These are phyloP conservation scores for Microbotryum scabiosae DNA, from an alignment of 1,284 basidiomycete species.

Conservation along the genomic window DNA sequence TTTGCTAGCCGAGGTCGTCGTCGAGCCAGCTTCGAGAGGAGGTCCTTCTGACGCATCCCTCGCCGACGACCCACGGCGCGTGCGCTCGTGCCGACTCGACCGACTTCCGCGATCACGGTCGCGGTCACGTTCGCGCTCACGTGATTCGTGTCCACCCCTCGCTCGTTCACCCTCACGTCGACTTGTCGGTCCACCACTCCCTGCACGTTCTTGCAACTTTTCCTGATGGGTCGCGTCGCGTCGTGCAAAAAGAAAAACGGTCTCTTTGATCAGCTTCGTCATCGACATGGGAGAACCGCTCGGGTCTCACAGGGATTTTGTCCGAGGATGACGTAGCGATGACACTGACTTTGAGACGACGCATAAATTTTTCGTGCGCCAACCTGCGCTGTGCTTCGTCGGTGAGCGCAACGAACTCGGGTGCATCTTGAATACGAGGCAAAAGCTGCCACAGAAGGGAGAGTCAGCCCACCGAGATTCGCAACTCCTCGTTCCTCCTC, in stretches of 20 bases:
- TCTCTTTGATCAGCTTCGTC: background rate
- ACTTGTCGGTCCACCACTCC: conserved; percentile 55
- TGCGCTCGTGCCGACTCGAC: too few relatives aligned
- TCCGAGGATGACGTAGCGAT: background rate
- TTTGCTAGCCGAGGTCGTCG: too few relatives aligned
- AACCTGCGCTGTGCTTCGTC: conserved; percentile 62
- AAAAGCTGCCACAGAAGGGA: conserved; percentile 48
- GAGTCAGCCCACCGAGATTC: background rate
- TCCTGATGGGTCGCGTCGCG: conserved; percentile 46
- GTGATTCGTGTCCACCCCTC: conserved; percentile 51
- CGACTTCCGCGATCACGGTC: conserved; percentile 18
- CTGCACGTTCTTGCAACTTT: conserved; percentile 55
- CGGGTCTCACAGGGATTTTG: background rate
- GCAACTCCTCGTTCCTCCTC: background rate
- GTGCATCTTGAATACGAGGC: conserved; percentile 64
- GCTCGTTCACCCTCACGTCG: conserved; percentile 61
- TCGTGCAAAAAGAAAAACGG: background rate
- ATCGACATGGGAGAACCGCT: background rate
- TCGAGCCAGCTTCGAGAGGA: too few relatives aligned
- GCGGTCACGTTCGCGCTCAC: conserved; percentile 39
- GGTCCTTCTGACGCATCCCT: too few relatives aligned
- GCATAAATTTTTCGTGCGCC: conserved; percentile 76
- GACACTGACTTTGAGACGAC: conserved; percentile 62
- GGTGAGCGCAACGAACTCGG: conserved; percentile 72
- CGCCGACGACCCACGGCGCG: too few relatives aligned